Base-by-base conservation (phyloP, 805 yeast genomes). In the Candida dajiaensis region DNA sequence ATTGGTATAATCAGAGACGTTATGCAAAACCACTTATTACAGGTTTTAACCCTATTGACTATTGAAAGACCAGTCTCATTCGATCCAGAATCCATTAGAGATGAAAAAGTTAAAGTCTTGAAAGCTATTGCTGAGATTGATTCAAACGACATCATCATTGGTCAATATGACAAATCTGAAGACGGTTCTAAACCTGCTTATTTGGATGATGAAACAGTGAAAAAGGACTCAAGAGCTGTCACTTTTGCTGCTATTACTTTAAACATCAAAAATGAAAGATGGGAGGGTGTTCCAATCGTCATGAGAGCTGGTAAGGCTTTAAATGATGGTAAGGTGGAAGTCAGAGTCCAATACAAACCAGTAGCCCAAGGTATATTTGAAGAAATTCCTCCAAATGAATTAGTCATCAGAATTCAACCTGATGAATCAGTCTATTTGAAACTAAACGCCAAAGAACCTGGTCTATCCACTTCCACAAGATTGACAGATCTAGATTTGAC, bases 271-370 rank as follows among this genome's bases (percentile, higher is more conserved):
- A 94, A 90, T 67, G 98, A 94, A 69, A 81, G 97, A 64, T 94
- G 99, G 99, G 94, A 86, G 52, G 98, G 98, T 61, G 98, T 94
- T 40, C 99, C 99, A 46, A 80, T 94, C 62, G 83, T 94, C 44
- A 74, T 94, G 74, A 80, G 96, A 71, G 99, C 98, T 15, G 99
- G 99, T 62, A 94, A 94, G 71, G 97, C 98, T n/a, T 73, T 94
- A 50, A 89, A 92, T 66, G 90, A 84, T 61, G 85, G 92, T 49
- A 89, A 89, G 74, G 99, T 94, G 42, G 99, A 94, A 72, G 84
- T 94, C 53, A 80, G 98, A 67, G 72, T 94, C 51, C 98, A 94
- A 73, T 92, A 85, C 72, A 88, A 83, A 70, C 84, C 85, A 39
- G 95, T 85, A 42, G 84, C 90, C 18, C 74, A 78, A 53, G 96